Evolutionary conservation across 108 stramenopile species (phyloP), one percentile per base, ranked within the genome.

Genomic region (Cyclotella baltica): DNA sequence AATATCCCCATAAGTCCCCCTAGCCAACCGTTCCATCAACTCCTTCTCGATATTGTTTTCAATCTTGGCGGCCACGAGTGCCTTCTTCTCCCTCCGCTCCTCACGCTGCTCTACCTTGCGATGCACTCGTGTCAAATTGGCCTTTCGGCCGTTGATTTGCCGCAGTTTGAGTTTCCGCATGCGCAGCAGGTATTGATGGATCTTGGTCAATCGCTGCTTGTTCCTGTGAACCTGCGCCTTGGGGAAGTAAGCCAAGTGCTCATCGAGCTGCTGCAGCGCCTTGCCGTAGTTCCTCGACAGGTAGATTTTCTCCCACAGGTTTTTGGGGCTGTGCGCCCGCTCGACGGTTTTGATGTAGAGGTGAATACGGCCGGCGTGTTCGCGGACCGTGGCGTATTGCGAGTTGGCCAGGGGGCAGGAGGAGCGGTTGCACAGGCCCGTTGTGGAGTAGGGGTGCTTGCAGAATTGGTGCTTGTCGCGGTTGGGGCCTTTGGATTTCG

Each of bases 201-300:
- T 98, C 78, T 98, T 98, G 19, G 99, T 99, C 70, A 99, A 83
- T 25, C 99, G 85, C 84, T 99, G 99, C 76, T 99, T 99, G 88
- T 97, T 98, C 43, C 96, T 79, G 86, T 98, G 98, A 58, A 94
- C 73, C 63, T 94, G 78, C 31, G 89, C 90, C 72, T 98, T 98
- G 28, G 99, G 98, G 63, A 97, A 98, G 77, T 87, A 98, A 48
- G 94, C 90, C 77, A 99, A 88, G 67, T 98, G 91, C 80, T 97
- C 87, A 38, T 97, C 96, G 27, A 99, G 76, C 56, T 92, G 90
- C 34, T 85, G 85, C 77, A 98, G 48, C 0, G 99, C 99, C 75
- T 98, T 96, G 77, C 85, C 53, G 75, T 98, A 99, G 75, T 98
- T 98, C 36, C 93, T 80, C 16, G 88, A 86, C 35, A 99, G 87